Evolutionary conservation across 1,139 yeast species (phyloP).

Genomic region (Yamadazyma taylorii): DNA sequence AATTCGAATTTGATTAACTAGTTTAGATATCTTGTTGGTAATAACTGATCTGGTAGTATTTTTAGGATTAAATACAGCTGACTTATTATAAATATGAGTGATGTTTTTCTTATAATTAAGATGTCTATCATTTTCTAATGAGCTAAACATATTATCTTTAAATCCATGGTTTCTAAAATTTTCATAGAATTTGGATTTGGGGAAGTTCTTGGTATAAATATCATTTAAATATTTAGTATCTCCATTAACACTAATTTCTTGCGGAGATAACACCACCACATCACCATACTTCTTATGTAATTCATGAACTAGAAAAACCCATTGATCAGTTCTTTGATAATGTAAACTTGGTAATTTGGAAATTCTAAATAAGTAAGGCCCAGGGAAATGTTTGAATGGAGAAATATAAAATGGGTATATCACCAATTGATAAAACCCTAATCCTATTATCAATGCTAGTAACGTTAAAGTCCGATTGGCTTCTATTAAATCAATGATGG

Average conservation of each 20-base stretch:
- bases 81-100: constrained; percentile 50
- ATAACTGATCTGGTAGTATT: constrained; percentile 29
- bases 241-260: constrained; percentile 61
- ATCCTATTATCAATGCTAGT: neutral
- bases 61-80: constrained; percentile 33
- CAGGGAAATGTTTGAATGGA: constrained; percentile 57
- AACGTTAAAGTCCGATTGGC: constrained; percentile 5
- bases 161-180: constrained; percentile 60
- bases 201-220: constrained; percentile 58
- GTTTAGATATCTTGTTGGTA: constrained; percentile 24
- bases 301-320: constrained; percentile 51
- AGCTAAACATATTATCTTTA: constrained; percentile 57
- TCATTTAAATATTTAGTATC: constrained; percentile 49
- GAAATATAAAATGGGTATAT: constrained; percentile 49
- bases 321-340: constrained; percentile 51
- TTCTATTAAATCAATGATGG: constrained; percentile 9
- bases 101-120: constrained; percentile 49
- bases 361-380: constrained; percentile 54
- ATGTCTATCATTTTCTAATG: constrained; percentile 51
- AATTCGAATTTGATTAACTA: constrained; percentile 27
- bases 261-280: constrained; percentile 61
- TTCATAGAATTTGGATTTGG: constrained; percentile 60
- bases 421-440: constrained; percentile 27
- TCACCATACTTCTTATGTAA: constrained; percentile 60
- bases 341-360: constrained; percentile 50